Evolutionary conservation across 805 yeast species (phyloP).

Genomic region (Schwanniomyces pseudopolymorphus): DNA sequence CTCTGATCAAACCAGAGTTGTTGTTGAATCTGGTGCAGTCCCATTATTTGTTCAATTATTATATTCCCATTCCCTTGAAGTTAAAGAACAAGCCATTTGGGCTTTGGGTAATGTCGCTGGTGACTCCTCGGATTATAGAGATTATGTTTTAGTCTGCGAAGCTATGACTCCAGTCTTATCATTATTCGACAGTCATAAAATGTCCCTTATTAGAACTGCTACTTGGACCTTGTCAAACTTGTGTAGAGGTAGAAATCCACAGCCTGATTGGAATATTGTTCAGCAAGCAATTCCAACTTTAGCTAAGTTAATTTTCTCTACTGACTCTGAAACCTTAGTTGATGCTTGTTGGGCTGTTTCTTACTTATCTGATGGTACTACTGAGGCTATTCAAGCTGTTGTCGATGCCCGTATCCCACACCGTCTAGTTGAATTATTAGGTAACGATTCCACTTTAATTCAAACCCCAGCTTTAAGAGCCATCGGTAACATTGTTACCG

Average conservation of each 20-base stretch:
- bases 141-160: slow-evolving; percentile 76
- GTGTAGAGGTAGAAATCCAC: slow-evolving; percentile 95
- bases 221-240: slow-evolving; percentile 97
- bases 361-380: slow-evolving; percentile 88
- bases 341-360: slow-evolving; percentile 99
- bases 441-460: slow-evolving; percentile 78
- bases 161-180: slow-evolving; percentile 88
- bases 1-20: slow-evolving; percentile 84
- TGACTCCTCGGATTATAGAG: slow-evolving; percentile 88
- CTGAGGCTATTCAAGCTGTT: slow-evolving; percentile 93
- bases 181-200: slow-evolving; percentile 76
- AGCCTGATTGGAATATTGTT: slow-evolving; percentile 91
- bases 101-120: slow-evolving; percentile 99
- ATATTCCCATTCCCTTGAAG: slow-evolving; percentile 80
- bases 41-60: slow-evolving; percentile 85
- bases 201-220: slow-evolving; percentile 91
- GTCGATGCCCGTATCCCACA: slow-evolving; percentile 94
- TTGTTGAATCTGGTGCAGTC: slow-evolving; percentile 91
- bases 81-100: slow-evolving; percentile 98
- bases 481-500: slow-evolving; percentile 96
- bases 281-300: slow-evolving; percentile 86
- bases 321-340: slow-evolving; percentile 88
- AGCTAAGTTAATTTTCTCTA: slow-evolving; percentile 85
- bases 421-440: slow-evolving; percentile 86
- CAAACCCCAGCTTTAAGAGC: slow-evolving; percentile 98